Base-by-base conservation (phyloP, 345 rosid genomes). In the Populus deltoides region DNA sequence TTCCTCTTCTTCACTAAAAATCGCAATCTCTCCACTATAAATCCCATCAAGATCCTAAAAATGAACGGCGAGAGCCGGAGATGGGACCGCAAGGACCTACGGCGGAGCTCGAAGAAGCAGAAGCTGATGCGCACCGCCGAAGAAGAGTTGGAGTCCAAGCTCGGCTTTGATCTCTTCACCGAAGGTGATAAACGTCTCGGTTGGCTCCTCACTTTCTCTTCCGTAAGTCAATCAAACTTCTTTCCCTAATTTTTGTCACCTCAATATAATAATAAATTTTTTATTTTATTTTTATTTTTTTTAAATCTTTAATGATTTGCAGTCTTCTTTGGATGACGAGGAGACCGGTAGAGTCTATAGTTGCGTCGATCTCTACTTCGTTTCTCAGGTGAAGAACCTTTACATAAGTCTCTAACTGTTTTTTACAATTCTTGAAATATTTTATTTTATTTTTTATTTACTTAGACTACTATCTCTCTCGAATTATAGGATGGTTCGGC, bases 111-210 rank as follows among this genome's bases (percentile, higher is more conserved):
- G 41, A 93, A 89, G 86, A 91, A 77, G 88, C 91, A 82, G 86
- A 92, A 88, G 85, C 85, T 87, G 51, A 78, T 90, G 67, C 96
- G 90, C 29, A 90, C 73, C 47, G 91, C 92, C 36, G 97, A 91
- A 85, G 99, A 95, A 68, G 92, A 92, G 86, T 92, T 92, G 36
- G 96, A 91, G 86, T 77, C 91, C 25, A 95, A 92, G 89, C 84
- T 95, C 63, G 99, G 99, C 70, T 93, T 89, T 82, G 94, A 87
- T 85, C 85, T 95, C 62, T 95, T 93, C 86, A 85, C 89, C 10
- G 96, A 95, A 81, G 99, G 99, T 20, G 97, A 92, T 29, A 92
- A 87, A 29, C 97, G 95, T 62, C 98, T 95, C 29, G 99, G 98
- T 13, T 95, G 99, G 98, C 82, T 95, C 29, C 99, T 95, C 71